Evolutionary conservation across 495 filamentous ascomycete species (phyloP), one percentile per base, ranked within the genome.

Genomic region (Aspergillus coremiiformis): DNA sequence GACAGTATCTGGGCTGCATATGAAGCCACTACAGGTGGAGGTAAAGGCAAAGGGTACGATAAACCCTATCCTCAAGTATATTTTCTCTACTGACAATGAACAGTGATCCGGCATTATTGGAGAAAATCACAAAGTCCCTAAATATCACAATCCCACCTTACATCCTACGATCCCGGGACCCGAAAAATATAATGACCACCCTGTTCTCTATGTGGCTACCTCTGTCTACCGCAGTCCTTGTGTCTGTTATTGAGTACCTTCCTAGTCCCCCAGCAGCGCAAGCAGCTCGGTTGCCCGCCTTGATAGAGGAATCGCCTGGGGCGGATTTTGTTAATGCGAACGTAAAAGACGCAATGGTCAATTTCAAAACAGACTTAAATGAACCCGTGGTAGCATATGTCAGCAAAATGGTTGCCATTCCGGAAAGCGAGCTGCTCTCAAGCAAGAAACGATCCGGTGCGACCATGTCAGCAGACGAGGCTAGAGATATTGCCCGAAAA

Each of bases 1-100:
- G 92, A 96, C 42, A 94, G 88, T 53, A 86, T 99, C 35, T 99
- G 93, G 93, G 92, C 94, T 44, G 90, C 94, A 19, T 99, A 99
- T 66, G 79, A 89, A 53, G 93, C 90, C 49, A 96, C 91, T 10
- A 86, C 80, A 15, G 89, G 89, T 5, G 87, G 84, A 33, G 83
- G 83, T 49, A 84, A 83, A 58, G 85, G 84, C 53, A 95, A 87
- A 73, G 90, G 90, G 85, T 87, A 74, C 64, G 75, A 68, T 33
- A 52, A 59, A 59, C 51, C 54, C 51, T 41, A 47, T 47, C 21
- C 59, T 51, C 24, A 10, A 15, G 32, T 33, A 59, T 58, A 52
- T 49, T 27, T 50, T 32, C 24, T 32, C 49, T 63, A 54, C 71
- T 72, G 51, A 73, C 61, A 42, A 52, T 55, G 8, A 17, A 24